Percentiles rank a stretch among this genome's conserved stretches.
These are phyloP conservation scores for Asterionellopsis glacialis DNA, from an alignment of 108 stramenopile species.

Conservation along the genomic window DNA sequence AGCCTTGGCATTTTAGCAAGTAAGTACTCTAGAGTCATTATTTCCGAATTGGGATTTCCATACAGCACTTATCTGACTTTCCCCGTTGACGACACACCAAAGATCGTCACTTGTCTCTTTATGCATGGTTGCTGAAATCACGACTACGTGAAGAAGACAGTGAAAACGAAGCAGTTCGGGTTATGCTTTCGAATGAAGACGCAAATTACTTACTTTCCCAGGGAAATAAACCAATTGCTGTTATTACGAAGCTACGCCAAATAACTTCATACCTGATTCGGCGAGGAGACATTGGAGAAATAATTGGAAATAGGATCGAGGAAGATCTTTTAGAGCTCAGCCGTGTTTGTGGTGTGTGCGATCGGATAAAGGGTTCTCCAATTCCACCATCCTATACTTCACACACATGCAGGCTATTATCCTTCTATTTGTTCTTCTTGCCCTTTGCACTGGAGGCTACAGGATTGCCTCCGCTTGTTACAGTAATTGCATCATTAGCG, in stretches of 20 bases:
- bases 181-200: slow-evolving; percentile 28
- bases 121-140: slow-evolving; percentile 50
- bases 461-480: background rate
- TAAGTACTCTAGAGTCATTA: slow-evolving; percentile 1
- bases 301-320: slow-evolving; percentile 30
- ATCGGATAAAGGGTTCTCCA: slow-evolving; percentile 38
- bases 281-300: slow-evolving; percentile 14
- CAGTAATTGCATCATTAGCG: slow-evolving; percentile 14
- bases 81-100: background rate
- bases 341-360: slow-evolving; percentile 23
- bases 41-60: background rate
- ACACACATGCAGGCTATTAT: slow-evolving; percentile 34
- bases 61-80: too few species aligned
- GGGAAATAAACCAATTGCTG: slow-evolving; percentile 41
- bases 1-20: slow-evolving; percentile 10
- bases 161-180: slow-evolving; percentile 18
- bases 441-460: slow-evolving; percentile 28
- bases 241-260: slow-evolving; percentile 41
- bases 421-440: slow-evolving; percentile 38
- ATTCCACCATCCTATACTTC: slow-evolving; percentile 42
- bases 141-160: slow-evolving; percentile 27
- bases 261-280: slow-evolving; percentile 20
- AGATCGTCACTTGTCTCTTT: slow-evolving; percentile 39
- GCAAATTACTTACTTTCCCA: slow-evolving; percentile 31
- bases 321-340: slow-evolving; percentile 22